phyloP scores from a whole-genome alignment of 2,329 filamentous ascomycete species.

The Gaeumannomyces tritici region DNA sequence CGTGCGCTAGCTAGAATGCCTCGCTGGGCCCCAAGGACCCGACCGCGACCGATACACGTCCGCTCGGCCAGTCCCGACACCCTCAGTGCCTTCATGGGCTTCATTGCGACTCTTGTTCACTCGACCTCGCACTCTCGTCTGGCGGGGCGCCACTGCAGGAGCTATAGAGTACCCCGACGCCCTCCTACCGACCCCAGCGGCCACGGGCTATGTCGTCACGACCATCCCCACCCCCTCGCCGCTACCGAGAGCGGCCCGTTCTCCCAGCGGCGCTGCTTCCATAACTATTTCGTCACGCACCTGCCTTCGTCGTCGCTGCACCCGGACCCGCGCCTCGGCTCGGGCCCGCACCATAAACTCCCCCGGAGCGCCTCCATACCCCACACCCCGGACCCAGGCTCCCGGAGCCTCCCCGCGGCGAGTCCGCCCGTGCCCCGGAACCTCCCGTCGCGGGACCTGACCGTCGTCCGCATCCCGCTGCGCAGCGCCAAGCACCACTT shows the following conservation, averaged over 20 bases:
- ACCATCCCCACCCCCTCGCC: background rate
- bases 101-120: conserved; percentile 8
- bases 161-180: background rate
- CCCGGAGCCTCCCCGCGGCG: conserved; percentile 46
- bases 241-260: conserved; percentile 3
- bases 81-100: conserved; percentile 12
- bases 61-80: background rate
- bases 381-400: conserved; percentile 47
- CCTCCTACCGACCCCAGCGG: background rate
- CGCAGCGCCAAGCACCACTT: conserved; percentile 95
- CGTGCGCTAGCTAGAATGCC: background rate
- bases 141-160: background rate
- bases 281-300: conserved; percentile 96
- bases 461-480: conserved; percentile 88
- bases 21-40: background rate
- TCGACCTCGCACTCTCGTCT: background rate
- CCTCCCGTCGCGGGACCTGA: conserved; percentile 63
- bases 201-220: background rate
- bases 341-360: conserved; percentile 70
- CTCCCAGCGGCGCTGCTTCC: conserved; percentile 48
- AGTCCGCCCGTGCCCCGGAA: conserved; percentile 39
- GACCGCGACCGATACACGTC: background rate
- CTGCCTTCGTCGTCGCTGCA: conserved; percentile 88
- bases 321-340: conserved; percentile 62
- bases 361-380: conserved; percentile 78